Conservation (phyloP, 257 asterid genomes). For the Asclepias syriaca region DNA sequence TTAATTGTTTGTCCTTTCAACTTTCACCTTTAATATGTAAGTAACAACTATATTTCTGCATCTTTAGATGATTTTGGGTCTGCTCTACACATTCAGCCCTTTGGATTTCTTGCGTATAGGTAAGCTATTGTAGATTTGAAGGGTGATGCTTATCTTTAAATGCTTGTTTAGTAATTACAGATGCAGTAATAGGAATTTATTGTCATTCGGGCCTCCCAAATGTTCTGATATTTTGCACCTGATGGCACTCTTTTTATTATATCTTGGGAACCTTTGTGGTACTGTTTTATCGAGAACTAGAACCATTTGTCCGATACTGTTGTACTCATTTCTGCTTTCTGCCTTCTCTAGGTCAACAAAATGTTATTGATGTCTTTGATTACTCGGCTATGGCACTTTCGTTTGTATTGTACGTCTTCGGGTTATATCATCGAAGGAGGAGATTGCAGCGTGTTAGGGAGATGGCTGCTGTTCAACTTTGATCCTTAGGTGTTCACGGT, state of each 20-base stretch:
- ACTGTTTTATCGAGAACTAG: neutral
- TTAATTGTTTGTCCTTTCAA: neutral
- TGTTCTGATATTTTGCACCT: neutral
- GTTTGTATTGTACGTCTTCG: conserved; percentile 37
- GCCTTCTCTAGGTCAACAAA: conserved; percentile 44
- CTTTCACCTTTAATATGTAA: neutral
- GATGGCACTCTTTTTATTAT: neutral
- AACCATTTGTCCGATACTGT: neutral
- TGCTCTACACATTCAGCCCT: conserved; percentile 57
- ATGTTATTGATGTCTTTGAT: conserved; percentile 47
- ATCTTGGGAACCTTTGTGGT: neutral
- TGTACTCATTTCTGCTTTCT: neutral
- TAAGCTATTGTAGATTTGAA: conserved; percentile 19
- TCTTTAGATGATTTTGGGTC: conserved; percentile 55
- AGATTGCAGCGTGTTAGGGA: conserved; percentile 46
- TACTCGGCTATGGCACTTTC: conserved; percentile 49
- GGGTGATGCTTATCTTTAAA: neutral
- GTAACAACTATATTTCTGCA: conserved; percentile 9
- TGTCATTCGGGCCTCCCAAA: neutral
- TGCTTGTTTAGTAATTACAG: neutral
- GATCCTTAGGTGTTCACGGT: neutral
- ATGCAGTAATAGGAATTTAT: neutral
- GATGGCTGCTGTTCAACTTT: conserved; percentile 32
- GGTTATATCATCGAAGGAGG: conserved; percentile 44
- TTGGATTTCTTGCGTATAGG: conserved; percentile 66